Evolutionary conservation across 164 flowering plant species (phyloP).

Genomic region (Vitis riparia): DNA sequence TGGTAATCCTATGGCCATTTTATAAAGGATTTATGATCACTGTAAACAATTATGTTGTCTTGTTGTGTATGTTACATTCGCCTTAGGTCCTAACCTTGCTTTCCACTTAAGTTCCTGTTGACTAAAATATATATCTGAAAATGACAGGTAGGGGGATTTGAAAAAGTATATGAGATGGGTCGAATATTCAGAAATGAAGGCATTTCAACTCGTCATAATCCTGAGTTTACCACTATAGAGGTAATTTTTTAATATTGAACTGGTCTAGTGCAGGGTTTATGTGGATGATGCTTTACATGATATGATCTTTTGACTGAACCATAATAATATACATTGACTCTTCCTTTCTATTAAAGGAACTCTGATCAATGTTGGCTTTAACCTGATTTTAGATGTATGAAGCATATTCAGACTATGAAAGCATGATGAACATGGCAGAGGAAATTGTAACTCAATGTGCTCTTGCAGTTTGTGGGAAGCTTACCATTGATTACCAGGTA

Average conservation of each 20-base stretch:
- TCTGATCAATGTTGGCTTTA: conserved; percentile 26
- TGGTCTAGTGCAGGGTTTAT: neutral
- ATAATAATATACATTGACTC: neutral
- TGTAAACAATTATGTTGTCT: too few relatives aligned
- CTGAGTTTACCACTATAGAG: conserved; percentile 98
- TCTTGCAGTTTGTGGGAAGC: conserved; percentile 83
- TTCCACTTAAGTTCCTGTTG: too few relatives aligned
- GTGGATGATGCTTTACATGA: conserved; percentile 5
- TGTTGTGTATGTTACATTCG: too few relatives aligned
- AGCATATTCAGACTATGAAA: conserved; percentile 94
- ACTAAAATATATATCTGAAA: neutral
- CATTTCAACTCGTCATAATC: conserved; percentile 96
- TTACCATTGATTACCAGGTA: conserved; percentile 90
- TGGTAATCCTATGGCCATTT: too few relatives aligned
- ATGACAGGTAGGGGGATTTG: conserved; percentile 92
- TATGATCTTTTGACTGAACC: neutral
- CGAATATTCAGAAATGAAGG: conserved; percentile 98
- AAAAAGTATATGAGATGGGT: conserved; percentile 94
- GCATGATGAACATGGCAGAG: conserved; percentile 96
- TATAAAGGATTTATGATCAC: too few relatives aligned
- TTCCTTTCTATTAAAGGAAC: conserved; percentile 2
- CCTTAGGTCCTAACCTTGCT: too few relatives aligned
- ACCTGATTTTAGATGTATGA: conserved; percentile 79
- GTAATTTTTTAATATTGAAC: conserved; percentile 29
- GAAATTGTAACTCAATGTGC: conserved; percentile 85